These are phyloP conservation scores for Filosporella fistucella DNA, from an alignment of 495 filamentous ascomycete species.

Conservation along the genomic window DNA sequence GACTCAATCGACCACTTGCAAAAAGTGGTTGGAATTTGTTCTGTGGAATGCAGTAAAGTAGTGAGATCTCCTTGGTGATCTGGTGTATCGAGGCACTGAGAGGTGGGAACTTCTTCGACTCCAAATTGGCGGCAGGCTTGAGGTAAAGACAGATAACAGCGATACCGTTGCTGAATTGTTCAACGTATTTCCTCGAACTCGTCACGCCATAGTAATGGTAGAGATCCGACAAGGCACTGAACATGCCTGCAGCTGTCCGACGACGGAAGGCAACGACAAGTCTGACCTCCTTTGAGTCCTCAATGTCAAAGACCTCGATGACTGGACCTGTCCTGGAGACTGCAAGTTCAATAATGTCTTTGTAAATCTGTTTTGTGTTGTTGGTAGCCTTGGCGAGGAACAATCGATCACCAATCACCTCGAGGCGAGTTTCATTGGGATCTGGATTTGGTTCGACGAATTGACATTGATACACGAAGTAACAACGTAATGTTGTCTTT, in stretches of 20 bases:
- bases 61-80: conserved; percentile 96
- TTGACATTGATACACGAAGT: conserved; percentile 95
- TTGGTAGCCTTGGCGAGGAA: conserved; percentile 93
- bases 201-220: conserved; percentile 99
- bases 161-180: conserved; percentile 98
- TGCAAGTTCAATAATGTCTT: conserved; percentile 83
- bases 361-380: conserved; percentile 93
- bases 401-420: conserved; percentile 86
- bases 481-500: conserved; percentile 85
- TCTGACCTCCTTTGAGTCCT: conserved; percentile 83
- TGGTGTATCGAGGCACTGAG: conserved; percentile 96
- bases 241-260: conserved; percentile 86
- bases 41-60: conserved; percentile 96
- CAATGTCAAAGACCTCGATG: conserved; percentile 96
- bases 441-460: conserved; percentile 71
- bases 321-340: conserved; percentile 84
- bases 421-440: conserved; percentile 79
- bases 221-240: conserved; percentile 90
- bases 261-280: conserved; percentile 92
- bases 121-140: conserved; percentile 50
- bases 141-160: conserved; percentile 95
- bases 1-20: conserved; percentile 77
- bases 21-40: conserved; percentile 92
- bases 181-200: conserved; percentile 93
- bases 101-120: conserved; percentile 55